phyloP scores from a whole-genome alignment of 164 flowering plant genomes.

The Macadamia tetraphylla region DNA sequence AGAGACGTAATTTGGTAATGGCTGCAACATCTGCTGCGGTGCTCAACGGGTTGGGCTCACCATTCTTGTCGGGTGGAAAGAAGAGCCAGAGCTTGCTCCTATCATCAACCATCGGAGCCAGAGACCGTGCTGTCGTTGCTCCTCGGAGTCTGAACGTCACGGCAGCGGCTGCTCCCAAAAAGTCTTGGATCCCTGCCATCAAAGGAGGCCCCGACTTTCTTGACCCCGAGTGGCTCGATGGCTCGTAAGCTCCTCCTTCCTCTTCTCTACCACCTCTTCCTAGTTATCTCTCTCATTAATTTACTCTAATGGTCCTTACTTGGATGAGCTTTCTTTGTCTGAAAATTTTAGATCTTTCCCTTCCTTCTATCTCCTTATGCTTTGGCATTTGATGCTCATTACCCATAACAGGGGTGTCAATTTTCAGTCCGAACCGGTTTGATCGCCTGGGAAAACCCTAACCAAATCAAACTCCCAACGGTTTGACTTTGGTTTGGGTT shows the following conservation, averaged over 20 bases:
- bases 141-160: conserved; percentile 44
- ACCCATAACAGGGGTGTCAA: too few species aligned
- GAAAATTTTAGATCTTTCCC: too few species aligned
- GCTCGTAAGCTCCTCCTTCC: conserved; percentile 62
- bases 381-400: too few species aligned
- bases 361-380: too few species aligned
- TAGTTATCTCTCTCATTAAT: too few species aligned
- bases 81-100: conserved; percentile 36
- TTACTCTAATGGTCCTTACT: too few species aligned
- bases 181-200: conserved; percentile 91
- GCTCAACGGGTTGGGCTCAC: conserved; percentile 51
- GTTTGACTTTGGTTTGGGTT: too few species aligned
- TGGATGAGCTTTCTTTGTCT: too few species aligned
- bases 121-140: conserved; percentile 17
- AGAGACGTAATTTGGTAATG: conserved; percentile 14
- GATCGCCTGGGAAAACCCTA: too few species aligned
- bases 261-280: not conserved
- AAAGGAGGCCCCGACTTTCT: conserved; percentile 69
- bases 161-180: conserved; percentile 64
- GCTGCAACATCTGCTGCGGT: conserved; percentile 61
- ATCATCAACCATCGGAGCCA: conserved; percentile 17
- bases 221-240: conserved; percentile 99
- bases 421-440: too few species aligned
- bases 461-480: too few species aligned
- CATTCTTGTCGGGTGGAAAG: conserved; percentile 62